Base-by-base conservation (phyloP, 805 yeast genomes). In the Phaffomyces thermotolerans region DNA sequence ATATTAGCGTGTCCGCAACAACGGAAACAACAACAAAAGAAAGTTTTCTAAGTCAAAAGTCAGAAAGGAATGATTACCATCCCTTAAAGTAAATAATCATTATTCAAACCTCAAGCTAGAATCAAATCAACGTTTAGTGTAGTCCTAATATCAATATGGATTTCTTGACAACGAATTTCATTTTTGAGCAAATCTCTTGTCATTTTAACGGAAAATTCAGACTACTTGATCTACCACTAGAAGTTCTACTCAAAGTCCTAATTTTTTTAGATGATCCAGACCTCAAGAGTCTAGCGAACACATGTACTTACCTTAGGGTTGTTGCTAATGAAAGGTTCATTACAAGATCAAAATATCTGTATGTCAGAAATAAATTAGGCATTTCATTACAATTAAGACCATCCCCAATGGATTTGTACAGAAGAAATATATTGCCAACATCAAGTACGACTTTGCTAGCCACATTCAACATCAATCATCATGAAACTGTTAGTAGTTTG, bases 251-350 rank as follows among this genome's bases (percentile, higher is more conserved):
- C 43, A 53, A 53, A 27, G 45, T 52, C 9, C 33, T 52, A 15
- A 47, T 53, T 15, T 55, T 55, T 23, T 44, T 55, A 1, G 59
- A 55, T 34, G 52, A 45, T 14, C 59, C 59, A 2, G 59, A 55
- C 36, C 39, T 55, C 35, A 34, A 41, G 8, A 44, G 40, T 6
- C 20, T 55, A 14, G 39, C 50, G 2, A 35, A 40, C 31, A 47
- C 57, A 3, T 56, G 59, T 30, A 47, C 38, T 12, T 51, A 48
- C 31, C 34, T 56, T 23, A 40, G 49, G 20, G 31, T 43, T 10
- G 38, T 52, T 1, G 50, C 57, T 3, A 49, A 49, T 24, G 59
- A 54, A 37, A 37, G 56, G 7, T 56, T 46, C 37, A 51, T 56
- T 13, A 25, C 43, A 34, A 38, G 53, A 15, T 51, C 56, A 33